phyloP scores from a whole-genome alignment of 805 yeast species.

The Debaryomyces prosopidis region DNA sequence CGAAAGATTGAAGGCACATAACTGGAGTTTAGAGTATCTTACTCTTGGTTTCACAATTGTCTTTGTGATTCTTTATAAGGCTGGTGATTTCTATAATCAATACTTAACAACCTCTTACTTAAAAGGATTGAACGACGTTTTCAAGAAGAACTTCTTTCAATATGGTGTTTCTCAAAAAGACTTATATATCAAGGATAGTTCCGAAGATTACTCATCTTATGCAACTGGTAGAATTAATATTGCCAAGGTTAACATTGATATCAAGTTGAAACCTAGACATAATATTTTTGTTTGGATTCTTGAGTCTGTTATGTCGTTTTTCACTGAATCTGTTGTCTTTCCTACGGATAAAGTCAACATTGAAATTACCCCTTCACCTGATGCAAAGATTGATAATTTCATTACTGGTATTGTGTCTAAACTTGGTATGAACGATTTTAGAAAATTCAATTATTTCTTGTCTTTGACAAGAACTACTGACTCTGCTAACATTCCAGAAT shows the following conservation, averaged over 20 bases:
- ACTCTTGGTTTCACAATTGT: constrained; percentile 52
- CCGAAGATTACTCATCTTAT: constrained; percentile 65
- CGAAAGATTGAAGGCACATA: constrained; percentile 59
- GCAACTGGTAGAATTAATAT: constrained; percentile 89
- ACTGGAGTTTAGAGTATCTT: constrained; percentile 75
- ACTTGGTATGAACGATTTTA: constrained; percentile 71
- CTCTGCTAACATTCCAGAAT: constrained; percentile 64
- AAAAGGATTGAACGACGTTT: constrained; percentile 47
- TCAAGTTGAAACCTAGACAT: constrained; percentile 76
- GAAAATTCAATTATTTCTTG: constrained; percentile 77
- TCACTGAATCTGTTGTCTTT: constrained; percentile 55
- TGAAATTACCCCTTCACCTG: constrained; percentile 54
- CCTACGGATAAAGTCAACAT: constrained; percentile 62
- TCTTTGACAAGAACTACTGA: constrained; percentile 84
- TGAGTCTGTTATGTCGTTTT: constrained; percentile 61
- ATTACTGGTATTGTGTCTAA: constrained; percentile 86
- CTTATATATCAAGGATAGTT: constrained; percentile 59
- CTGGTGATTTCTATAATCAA: constrained; percentile 64
- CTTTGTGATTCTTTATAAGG: constrained; percentile 50
- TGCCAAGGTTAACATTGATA: constrained; percentile 57
- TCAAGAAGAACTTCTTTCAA: constrained; percentile 72
- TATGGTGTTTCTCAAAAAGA: constrained; percentile 59
- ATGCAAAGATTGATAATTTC: constrained; percentile 61
- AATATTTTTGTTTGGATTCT: constrained; percentile 66
- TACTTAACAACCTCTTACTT: constrained; percentile 55